Evolutionary conservation across 805 yeast species (phyloP), one percentile per base, ranked within the genome.

Genomic region (Metschnikowia hibisci): DNA sequence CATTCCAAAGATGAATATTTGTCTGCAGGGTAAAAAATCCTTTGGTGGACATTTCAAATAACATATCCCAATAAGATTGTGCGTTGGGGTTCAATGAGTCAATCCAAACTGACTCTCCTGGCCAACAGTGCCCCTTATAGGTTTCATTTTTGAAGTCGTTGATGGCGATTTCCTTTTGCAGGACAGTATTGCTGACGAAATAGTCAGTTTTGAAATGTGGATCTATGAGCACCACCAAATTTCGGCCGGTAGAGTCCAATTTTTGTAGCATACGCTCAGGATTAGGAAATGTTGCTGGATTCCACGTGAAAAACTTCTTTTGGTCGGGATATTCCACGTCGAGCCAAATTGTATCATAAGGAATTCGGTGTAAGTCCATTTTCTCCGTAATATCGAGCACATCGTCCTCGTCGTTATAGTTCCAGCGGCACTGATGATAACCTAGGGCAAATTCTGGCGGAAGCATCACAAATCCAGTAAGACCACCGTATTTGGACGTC

Each of bases 391-490:
- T 84, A 6, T 73, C 79, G n/a, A 88, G 63, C 1, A 93, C 91
- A 63, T 93, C 99, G 9, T 73, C 73, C 57, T 87, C 90, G 54
- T 85, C 90, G 58, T 87, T 87, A 66, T 93, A 93, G 62, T 93
- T 93, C 99, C 99, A 93, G 57, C 98, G 77, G 59, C 96, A 91
- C 64, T 93, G 99, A 59, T 93, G 98, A 59, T 93, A 87, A 0
- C 96, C 98, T 11, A 89, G 62, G 0, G 96, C 72, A 55, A 89
- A 85, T 33, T 82, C 50, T 50, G 80, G 84, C 1, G 99, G 99
- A 9, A 93, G 63, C 6, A 71, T 62, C 0, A 89, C 73, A 45
- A 66, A 76, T 0, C 99, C 99, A 0, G 95, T 82, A 13, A 93
- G 61, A 2, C 60, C 52, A 1, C 88, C 83, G 60, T 84, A 91